Evolutionary conservation across 192 early-diverging fungal species (phyloP).

Genomic region (Linnemannia hyalina): DNA sequence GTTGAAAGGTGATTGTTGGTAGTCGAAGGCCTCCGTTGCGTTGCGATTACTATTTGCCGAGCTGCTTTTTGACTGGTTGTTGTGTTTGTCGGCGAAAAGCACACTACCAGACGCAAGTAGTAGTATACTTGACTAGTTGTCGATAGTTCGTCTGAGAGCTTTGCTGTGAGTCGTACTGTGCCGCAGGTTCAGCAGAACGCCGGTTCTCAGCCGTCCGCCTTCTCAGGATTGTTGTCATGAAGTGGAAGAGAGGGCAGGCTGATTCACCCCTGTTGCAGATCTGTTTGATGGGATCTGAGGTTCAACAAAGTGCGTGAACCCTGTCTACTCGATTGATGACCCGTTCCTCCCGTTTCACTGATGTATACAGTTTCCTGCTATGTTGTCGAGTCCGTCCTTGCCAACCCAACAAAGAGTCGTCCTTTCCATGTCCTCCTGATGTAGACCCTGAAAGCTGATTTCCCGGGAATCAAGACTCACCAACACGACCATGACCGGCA

Average conservation of each 20-base stretch:
- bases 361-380: not conserved
- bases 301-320: not conserved
- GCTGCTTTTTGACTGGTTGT: not conserved
- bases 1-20: too few species aligned
- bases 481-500: slow-evolving; percentile 99
- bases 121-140: not conserved
- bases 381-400: not conserved
- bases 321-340: not conserved
- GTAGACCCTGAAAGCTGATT: not conserved
- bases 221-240: not conserved
- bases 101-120: not conserved
- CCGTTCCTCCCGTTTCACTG: not conserved
- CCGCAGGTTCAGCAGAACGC: not conserved
- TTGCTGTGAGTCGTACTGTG: not conserved
- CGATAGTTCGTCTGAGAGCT: not conserved
- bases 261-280: not conserved
- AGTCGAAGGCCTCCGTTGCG: too few species aligned
- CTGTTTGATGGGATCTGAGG: not conserved
- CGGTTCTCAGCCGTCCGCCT: not conserved
- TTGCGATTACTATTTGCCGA: not conserved
- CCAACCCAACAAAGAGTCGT: not conserved
- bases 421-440: not conserved
- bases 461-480: slow-evolving; percentile 55
- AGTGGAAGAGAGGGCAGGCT: not conserved
- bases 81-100: not conserved